Percentiles rank a stretch among this genome's conserved stretches.
Evolutionary conservation across 1,139 yeast genomes (phyloP).

Genomic region (Kodamaea alishanica): DNA sequence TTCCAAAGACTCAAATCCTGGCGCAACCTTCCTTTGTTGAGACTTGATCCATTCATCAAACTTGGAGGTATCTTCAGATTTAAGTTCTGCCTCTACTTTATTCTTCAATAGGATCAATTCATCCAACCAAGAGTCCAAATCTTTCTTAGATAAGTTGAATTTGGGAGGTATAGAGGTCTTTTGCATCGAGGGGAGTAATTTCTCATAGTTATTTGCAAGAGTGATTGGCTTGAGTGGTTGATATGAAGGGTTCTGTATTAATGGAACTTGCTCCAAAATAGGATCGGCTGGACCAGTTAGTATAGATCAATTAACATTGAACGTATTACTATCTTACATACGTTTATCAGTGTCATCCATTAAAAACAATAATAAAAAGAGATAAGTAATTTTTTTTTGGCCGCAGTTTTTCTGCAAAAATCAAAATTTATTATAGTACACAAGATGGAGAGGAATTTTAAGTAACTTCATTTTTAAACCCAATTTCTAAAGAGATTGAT

Average conservation of each 20-base stretch:
- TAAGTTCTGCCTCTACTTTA: slow-evolving; percentile 1
- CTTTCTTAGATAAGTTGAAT: slow-evolving; percentile 26
- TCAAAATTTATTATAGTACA: slow-evolving; percentile 2
- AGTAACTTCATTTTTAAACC: not conserved
- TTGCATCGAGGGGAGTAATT: slow-evolving; percentile 34
- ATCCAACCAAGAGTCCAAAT: slow-evolving; percentile 28
- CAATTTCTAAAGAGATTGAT: not conserved
- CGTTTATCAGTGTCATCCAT: slow-evolving; percentile 25
- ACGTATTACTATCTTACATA: slow-evolving; percentile 15
- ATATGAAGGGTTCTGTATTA: slow-evolving; percentile 52
- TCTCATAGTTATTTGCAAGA: slow-evolving; percentile 49
- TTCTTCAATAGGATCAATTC: slow-evolving; percentile 22
- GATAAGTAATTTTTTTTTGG: not conserved
- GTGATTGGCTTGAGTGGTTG: slow-evolving; percentile 59
- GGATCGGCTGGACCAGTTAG: slow-evolving; percentile 40
- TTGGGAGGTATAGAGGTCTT: slow-evolving; percentile 40
- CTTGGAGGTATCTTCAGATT: slow-evolving; percentile 12
- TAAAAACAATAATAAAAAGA: not conserved
- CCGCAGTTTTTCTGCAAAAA: not conserved
- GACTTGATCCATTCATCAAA: slow-evolving; percentile 33
- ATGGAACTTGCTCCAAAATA: slow-evolving; percentile 52
- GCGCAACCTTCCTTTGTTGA: slow-evolving; percentile 39
- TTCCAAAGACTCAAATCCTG: slow-evolving; percentile 36
- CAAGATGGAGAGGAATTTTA: slow-evolving; percentile 1
- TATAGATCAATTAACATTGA: not conserved